Percentiles rank a stretch among this genome's conserved stretches.
Evolutionary conservation across 495 filamentous ascomycete species (phyloP).

Genomic region (Xylaria flabelliformis): DNA sequence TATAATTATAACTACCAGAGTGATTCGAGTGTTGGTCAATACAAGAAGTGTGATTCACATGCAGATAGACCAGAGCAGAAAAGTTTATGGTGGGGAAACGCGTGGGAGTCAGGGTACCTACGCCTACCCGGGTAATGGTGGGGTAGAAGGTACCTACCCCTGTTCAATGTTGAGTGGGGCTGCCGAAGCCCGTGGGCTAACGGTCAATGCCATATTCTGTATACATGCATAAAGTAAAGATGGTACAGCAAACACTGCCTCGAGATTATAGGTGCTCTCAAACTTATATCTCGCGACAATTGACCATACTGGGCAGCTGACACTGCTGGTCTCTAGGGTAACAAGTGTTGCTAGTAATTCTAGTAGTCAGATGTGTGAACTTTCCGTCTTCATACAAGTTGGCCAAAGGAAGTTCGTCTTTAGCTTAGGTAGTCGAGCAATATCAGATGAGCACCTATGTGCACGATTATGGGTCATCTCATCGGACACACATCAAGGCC

Average conservation of each 20-base stretch:
- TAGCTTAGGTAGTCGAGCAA: background rate
- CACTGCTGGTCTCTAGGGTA: background rate
- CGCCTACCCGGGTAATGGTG: slow-evolving; percentile 23
- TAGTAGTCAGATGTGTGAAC: background rate
- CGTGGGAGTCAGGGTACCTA: background rate
- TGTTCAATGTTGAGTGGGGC: background rate
- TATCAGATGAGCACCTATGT: background rate
- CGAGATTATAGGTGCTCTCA: background rate
- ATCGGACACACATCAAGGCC: slow-evolving; percentile 58
- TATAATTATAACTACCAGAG: background rate
- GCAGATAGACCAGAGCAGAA: slow-evolving; percentile 29
- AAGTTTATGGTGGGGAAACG: slow-evolving; percentile 42
- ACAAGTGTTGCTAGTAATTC: background rate
- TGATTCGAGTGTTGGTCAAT: background rate
- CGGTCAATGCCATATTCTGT: background rate
- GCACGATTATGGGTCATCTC: slow-evolving; percentile 8
- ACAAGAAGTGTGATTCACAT: slow-evolving; percentile 9
- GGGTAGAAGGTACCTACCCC: slow-evolving; percentile 19
- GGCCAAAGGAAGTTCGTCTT: background rate
- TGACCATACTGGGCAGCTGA: background rate
- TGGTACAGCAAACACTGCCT: no score
- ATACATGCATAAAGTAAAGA: background rate
- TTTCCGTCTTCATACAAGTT: background rate
- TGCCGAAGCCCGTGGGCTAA: background rate
- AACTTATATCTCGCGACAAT: background rate